phyloP scores from a whole-genome alignment of 2,329 filamentous ascomycete species.

The Trichophaea hybrida region DNA sequence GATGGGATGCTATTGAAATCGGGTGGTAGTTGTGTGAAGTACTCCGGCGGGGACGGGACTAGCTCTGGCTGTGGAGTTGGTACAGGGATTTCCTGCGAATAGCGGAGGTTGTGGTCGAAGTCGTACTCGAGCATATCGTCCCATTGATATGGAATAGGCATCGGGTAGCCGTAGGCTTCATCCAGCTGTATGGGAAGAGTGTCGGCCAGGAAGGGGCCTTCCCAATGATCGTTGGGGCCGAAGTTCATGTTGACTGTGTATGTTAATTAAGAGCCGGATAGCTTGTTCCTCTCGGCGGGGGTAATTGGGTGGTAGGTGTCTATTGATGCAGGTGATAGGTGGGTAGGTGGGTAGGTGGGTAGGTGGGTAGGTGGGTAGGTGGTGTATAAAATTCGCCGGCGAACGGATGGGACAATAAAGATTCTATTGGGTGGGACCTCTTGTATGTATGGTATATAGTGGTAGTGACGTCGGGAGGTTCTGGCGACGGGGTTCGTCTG shows the following conservation, averaged over 20 bases:
- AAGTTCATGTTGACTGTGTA: background rate
- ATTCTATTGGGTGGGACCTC: no score
- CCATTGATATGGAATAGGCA: background rate
- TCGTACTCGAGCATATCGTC: background rate
- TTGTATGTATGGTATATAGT: background rate
- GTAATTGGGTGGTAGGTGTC: background rate
- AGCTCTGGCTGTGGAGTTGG: background rate
- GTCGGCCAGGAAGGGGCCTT: background rate
- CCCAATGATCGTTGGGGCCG: background rate
- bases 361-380: background rate
- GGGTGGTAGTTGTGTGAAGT: background rate
- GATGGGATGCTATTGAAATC: background rate
- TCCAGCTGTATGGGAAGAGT: background rate
- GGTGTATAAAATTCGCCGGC: background rate
- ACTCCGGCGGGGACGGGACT: background rate
- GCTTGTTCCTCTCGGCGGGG: background rate
- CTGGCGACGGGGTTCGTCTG: background rate
- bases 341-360: background rate
- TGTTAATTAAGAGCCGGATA: background rate
- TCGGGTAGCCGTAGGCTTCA: background rate
- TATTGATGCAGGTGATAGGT: background rate
- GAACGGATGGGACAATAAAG: no score
- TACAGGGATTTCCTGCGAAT: no score
- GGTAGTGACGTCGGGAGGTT: background rate
- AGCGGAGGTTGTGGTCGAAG: background rate